Base-by-base conservation (phyloP, 208 protist species). In the Leishmania lainsoni region DNA sequence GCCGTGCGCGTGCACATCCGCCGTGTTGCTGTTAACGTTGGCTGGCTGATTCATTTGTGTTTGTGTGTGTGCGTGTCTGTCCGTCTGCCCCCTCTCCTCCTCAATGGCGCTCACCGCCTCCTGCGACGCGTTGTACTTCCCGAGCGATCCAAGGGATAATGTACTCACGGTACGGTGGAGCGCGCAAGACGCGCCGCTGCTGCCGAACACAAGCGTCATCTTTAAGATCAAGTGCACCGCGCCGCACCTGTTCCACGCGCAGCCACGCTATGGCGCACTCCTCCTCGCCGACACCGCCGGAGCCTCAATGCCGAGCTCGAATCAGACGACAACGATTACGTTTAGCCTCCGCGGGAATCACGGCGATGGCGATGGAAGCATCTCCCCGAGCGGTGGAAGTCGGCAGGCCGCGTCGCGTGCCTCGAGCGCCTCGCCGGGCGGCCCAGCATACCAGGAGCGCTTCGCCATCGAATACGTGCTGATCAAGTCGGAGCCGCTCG, bases 181-280 rank as follows among this genome's bases (percentile, higher is more conserved):
- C 35, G 80, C 78, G 10, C 51, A 35, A 48, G 80, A 63, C 61
- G n/a, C 75, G 0, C 66, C 83, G 48, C 63, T 80, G 26, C 29
- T 81, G 61, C 91, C 89, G 20, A 84, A 91, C 78, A 87, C 87
- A 17, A 81, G 83, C 32, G 82, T 95, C 26, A 74, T 97, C 26
- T 96, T 89, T 80, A 97, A 97, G 75, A 85, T 95, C 5, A 97
- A 97, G 84, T 93, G 87, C 72, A 93, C 91, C 26, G 84, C 91
- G 12, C 94, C 94, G 20, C 84, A 90, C 9, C 75, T 89, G 17
- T 97, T 97, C 73, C 90, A 96, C 76, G 91, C 95, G 3, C 35
- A 87, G n/a, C 94, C 94, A 6, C 89, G 91, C 73, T 96, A 94
- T 74, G 94, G 94, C 10, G 90, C 91, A 29, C 59, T 96, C 0